Percentiles rank a stretch among this genome's conserved stretches.
Conservation (phyloP, 129 eudicot species). For the Erigeron canadensis region DNA sequence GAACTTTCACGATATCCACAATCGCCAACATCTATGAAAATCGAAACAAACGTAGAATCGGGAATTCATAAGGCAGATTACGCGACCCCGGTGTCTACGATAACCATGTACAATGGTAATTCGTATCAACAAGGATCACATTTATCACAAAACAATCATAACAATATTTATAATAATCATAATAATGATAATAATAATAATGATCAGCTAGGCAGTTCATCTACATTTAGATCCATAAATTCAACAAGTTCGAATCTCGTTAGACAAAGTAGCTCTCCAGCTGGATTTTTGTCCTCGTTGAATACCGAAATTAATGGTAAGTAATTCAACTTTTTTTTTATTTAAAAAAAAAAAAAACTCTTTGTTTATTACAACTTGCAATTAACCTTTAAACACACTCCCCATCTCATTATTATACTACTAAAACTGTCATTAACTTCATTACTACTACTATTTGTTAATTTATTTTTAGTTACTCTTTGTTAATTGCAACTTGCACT, state of each 20-base stretch:
- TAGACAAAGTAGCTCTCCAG: slow-evolving; percentile 92
- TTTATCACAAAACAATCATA: not conserved
- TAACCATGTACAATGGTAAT: slow-evolving; percentile 1
- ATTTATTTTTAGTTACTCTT: too few relatives aligned
- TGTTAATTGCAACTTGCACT: slow-evolving; percentile 37
- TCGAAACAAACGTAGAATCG: slow-evolving; percentile 26
- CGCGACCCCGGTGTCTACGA: slow-evolving; percentile 1
- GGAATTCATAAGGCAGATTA: slow-evolving; percentile 3
- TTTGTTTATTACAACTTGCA: slow-evolving; percentile 31
- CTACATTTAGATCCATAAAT: slow-evolving; percentile 27
- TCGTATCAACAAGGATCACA: slow-evolving; percentile 13
- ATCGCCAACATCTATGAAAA: slow-evolving; percentile 12
- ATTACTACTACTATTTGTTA: slow-evolving; percentile 2
- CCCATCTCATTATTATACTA: slow-evolving; percentile 7
- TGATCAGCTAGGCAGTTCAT: slow-evolving; percentile 13
- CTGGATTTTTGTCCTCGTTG: slow-evolving; percentile 67
- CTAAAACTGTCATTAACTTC: not conserved
- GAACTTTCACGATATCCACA: slow-evolving; percentile 3
- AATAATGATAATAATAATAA: not conserved
- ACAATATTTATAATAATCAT: slow-evolving; percentile 6
- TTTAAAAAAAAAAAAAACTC: too few relatives aligned
- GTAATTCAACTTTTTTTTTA: not conserved
- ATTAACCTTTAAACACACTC: slow-evolving; percentile 17
- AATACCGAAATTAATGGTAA: slow-evolving; percentile 51
- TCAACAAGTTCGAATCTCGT: slow-evolving; percentile 52